A percentile compares a stretch with the other conserved stretches of the same genome.
These are phyloP conservation scores for Neofusicoccum cordaticola DNA, from an alignment of 2,329 filamentous ascomycete genomes.

Conservation along the genomic window DNA sequence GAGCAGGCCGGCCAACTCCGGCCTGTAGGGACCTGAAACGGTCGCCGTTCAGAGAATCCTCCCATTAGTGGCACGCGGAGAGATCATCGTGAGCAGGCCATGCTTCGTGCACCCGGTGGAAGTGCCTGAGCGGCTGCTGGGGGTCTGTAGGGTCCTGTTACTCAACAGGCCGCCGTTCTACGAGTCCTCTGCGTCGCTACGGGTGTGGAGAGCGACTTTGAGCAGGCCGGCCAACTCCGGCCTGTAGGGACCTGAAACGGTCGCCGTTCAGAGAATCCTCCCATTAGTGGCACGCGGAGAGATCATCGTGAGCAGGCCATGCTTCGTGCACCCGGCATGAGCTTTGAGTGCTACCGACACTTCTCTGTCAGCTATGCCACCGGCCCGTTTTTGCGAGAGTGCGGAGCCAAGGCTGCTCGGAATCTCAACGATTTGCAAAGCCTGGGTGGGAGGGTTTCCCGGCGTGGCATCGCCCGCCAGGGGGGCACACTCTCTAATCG, in stretches of 20 bases:
- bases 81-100: neutral
- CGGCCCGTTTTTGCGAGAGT: neutral
- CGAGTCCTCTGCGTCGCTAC: neutral
- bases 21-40: neutral
- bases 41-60: neutral
- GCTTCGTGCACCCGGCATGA: neutral
- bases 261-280: neutral
- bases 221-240: neutral
- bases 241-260: neutral
- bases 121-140: neutral
- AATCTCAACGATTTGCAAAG: neutral
- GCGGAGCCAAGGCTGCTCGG: constrained; percentile 1
- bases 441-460: neutral
- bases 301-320: neutral
- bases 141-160: neutral
- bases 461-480: neutral
- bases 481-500: neutral
- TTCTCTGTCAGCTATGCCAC: no score
- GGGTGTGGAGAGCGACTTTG: neutral
- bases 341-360: neutral
- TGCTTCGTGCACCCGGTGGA: neutral
- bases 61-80: neutral
- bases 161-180: no score
- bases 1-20: neutral
- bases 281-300: neutral